A percentile compares a stretch with the other conserved stretches of the same genome.
These are phyloP conservation scores for Claviceps lovelessii DNA, from an alignment of 2,329 filamentous ascomycete species.

Conservation along the genomic window DNA sequence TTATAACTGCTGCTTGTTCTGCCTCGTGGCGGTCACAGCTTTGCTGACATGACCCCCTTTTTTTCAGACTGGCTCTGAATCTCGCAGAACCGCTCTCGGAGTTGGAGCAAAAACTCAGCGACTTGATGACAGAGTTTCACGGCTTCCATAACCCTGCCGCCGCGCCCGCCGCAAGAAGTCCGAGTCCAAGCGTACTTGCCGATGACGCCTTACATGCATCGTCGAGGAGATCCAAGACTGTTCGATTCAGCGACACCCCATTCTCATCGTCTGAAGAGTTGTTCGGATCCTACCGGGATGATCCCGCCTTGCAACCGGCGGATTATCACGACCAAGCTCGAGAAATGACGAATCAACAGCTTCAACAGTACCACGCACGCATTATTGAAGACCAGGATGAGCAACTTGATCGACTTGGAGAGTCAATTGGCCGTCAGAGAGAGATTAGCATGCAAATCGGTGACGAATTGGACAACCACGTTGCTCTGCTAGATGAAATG, in stretches of 20 bases:
- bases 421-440: slow-evolving; percentile 73
- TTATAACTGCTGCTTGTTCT: background rate
- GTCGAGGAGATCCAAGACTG: slow-evolving; percentile 48
- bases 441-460: slow-evolving; percentile 93
- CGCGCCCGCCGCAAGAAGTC: slow-evolving; percentile 37
- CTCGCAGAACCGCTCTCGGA: slow-evolving; percentile 51
- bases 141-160: slow-evolving; percentile 41
- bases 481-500: slow-evolving; percentile 76
- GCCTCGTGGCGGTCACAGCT: background rate
- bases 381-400: slow-evolving; percentile 83
- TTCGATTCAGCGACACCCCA: slow-evolving; percentile 66
- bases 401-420: slow-evolving; percentile 78
- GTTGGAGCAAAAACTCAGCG: slow-evolving; percentile 59
- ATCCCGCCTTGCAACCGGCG: slow-evolving; percentile 37
- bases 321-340: slow-evolving; percentile 47
- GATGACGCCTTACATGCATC: slow-evolving; percentile 51
- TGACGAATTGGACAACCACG: slow-evolving; percentile 84
- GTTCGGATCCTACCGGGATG: slow-evolving; percentile 53
- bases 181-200: slow-evolving; percentile 49
- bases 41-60: background rate
- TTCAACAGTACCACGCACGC: slow-evolving; percentile 69
- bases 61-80: slow-evolving; percentile 28
- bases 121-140: slow-evolving; percentile 69
- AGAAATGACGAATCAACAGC: slow-evolving; percentile 62
- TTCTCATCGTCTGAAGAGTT: slow-evolving; percentile 25